A percentile compares a stretch with the other conserved stretches of the same genome.
Conservation (phyloP, 2,329 filamentous ascomycete genomes). For the Xylariales sp. region DNA sequence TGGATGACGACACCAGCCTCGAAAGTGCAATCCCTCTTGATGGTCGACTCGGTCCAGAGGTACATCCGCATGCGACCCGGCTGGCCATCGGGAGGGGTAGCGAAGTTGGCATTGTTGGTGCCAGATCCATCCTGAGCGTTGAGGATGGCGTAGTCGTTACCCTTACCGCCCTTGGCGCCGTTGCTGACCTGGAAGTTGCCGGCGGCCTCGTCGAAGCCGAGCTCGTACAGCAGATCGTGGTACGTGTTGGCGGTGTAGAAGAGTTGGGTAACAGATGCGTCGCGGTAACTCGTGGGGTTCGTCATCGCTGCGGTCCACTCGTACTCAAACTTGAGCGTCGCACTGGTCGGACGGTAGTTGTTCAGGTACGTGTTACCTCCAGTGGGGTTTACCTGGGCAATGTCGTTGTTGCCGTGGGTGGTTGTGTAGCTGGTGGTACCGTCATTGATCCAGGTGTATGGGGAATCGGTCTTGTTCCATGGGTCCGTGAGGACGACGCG, state of each 20-base stretch:
- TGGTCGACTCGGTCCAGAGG: slow-evolving; percentile 45
- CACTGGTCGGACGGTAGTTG: slow-evolving; percentile 44
- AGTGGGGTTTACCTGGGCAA: slow-evolving; percentile 47
- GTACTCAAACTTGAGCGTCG: slow-evolving; percentile 41
- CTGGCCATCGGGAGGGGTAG: slow-evolving; percentile 47
- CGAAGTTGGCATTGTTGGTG: slow-evolving; percentile 55
- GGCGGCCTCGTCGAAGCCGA: slow-evolving; percentile 54
- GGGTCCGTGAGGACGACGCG: slow-evolving; percentile 43
- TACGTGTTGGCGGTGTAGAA: slow-evolving; percentile 58
- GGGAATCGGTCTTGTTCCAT: slow-evolving; percentile 39
- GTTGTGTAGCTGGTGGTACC: slow-evolving; percentile 44
- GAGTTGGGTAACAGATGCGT: slow-evolving; percentile 54
- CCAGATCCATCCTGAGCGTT: slow-evolving; percentile 52
- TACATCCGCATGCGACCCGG: slow-evolving; percentile 55
- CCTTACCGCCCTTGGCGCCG: slow-evolving; percentile 45
- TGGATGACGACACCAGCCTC: slow-evolving; percentile 58
- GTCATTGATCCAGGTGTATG: slow-evolving; percentile 49
- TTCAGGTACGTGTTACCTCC: slow-evolving; percentile 39
- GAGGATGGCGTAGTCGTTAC: slow-evolving; percentile 48
- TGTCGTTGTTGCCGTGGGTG: slow-evolving; percentile 55
- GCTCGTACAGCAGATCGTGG: slow-evolving; percentile 52
- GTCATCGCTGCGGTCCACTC: slow-evolving; percentile 31
- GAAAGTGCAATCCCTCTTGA: slow-evolving; percentile 50
- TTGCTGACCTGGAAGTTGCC: slow-evolving; percentile 59
- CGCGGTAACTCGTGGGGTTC: slow-evolving; percentile 37